Conservation (phyloP, 306 rosid species). For the Cicer cuneatum region DNA sequence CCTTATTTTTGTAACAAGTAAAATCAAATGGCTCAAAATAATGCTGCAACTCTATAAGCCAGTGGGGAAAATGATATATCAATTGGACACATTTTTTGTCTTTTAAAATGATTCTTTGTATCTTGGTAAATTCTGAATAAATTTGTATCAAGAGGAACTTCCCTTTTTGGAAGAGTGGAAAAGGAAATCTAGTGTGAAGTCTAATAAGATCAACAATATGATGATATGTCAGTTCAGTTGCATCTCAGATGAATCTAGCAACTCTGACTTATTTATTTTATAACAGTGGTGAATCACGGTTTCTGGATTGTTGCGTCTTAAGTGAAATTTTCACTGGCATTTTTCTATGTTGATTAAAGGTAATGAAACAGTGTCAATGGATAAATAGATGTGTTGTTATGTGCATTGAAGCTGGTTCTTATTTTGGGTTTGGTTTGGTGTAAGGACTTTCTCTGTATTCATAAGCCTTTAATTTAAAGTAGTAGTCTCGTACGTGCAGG, state of each 20-base stretch:
- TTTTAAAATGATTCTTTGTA: constrained; percentile 1
- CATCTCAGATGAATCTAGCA: background rate
- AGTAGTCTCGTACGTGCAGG: background rate
- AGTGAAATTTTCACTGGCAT: background rate
- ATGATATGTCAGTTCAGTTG: background rate
- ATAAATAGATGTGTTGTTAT: background rate
- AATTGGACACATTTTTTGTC: background rate
- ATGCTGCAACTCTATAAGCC: background rate
- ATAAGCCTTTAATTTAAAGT: background rate
- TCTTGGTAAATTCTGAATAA: constrained; percentile 2
- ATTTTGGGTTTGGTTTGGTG: background rate
- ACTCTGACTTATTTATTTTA: background rate
- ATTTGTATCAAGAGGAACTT: constrained; percentile 7
- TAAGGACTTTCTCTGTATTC: background rate
- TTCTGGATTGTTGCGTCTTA: background rate
- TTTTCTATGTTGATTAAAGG: background rate
- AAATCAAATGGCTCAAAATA: constrained; percentile 6
- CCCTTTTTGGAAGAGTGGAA: background rate
- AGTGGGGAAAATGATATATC: background rate
- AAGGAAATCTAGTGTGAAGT: constrained; percentile 1
- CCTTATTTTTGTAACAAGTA: background rate
- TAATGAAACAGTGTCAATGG: background rate
- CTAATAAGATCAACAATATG: background rate
- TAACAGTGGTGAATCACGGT: background rate
- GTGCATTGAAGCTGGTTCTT: background rate